These are phyloP conservation scores for Cenococcum geophilum DNA, from an alignment of 495 filamentous ascomycete species.

Conservation along the genomic window DNA sequence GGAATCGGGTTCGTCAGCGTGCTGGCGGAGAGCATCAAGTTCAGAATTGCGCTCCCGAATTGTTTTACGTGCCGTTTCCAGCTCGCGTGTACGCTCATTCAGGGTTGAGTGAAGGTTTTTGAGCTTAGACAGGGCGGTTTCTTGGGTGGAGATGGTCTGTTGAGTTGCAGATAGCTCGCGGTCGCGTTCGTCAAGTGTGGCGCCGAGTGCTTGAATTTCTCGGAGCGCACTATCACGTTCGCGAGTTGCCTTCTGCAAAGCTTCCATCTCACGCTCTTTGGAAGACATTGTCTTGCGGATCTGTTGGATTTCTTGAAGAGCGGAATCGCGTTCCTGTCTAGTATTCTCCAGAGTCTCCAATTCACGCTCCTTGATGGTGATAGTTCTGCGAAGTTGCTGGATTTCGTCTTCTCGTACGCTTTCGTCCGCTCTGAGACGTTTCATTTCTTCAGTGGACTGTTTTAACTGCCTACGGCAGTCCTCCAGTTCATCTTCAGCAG, in stretches of 20 bases:
- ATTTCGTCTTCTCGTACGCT: slow-evolving; percentile 26
- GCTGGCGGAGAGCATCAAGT: slow-evolving; percentile 21
- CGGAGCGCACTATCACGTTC: slow-evolving; percentile 31
- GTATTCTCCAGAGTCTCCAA: slow-evolving; percentile 13
- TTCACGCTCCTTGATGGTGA: slow-evolving; percentile 13
- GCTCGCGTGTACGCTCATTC: slow-evolving; percentile 21
- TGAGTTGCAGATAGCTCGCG: slow-evolving; percentile 16
- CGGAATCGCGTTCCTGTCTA: slow-evolving; percentile 20
- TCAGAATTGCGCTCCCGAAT: slow-evolving; percentile 19
- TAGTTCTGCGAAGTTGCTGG: slow-evolving; percentile 17
- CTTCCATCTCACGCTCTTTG: slow-evolving; percentile 59
- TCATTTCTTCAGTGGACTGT: slow-evolving; percentile 16
- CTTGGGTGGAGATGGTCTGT: slow-evolving; percentile 30
- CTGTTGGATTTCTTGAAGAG: slow-evolving; percentile 13
- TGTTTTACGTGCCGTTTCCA: slow-evolving; percentile 21
- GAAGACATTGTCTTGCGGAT: slow-evolving; percentile 16
- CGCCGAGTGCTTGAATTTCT: slow-evolving; percentile 9
- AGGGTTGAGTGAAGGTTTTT: slow-evolving; percentile 15
- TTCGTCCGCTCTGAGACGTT: slow-evolving; percentile 15
- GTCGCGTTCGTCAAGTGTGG: slow-evolving; percentile 18
- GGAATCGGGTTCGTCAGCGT: slow-evolving; percentile 22
- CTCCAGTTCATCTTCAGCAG: slow-evolving; percentile 28
- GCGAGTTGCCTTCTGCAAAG: slow-evolving; percentile 54
- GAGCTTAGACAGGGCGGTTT: slow-evolving; percentile 33
- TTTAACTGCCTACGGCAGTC: slow-evolving; percentile 20